phyloP scores from a whole-genome alignment of 1,284 basidiomycete species.

The Rhodotorula glutinis region DNA sequence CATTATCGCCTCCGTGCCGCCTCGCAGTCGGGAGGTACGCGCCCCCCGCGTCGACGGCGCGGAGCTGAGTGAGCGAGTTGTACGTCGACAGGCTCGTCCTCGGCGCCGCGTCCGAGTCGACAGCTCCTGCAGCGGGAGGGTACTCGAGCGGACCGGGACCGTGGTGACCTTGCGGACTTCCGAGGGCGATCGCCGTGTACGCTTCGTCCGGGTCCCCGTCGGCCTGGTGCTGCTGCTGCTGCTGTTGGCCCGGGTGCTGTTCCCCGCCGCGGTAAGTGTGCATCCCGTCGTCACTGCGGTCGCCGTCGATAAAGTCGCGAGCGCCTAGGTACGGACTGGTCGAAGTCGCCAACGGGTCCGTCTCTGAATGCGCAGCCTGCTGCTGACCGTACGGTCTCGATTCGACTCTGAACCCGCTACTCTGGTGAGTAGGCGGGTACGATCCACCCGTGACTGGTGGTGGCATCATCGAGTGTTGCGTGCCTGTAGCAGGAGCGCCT shows the following conservation, averaged over 20 bases:
- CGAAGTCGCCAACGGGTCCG: constrained; percentile 27
- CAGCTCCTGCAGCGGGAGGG: constrained; percentile 3
- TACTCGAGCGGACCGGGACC: constrained; percentile 24
- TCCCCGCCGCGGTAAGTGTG: background rate
- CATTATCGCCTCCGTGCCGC: constrained; percentile 7
- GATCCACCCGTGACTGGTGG: no score
- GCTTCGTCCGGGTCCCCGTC: constrained; percentile 14
- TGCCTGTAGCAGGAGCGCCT: no score
- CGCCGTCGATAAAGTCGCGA: constrained; percentile 14
- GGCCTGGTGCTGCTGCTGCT: no score
- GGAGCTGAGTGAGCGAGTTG: constrained; percentile 26
- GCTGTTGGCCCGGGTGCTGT: background rate
- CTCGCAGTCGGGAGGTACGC: constrained; percentile 10
- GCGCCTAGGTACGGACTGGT: constrained; percentile 17
- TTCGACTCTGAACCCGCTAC: background rate
- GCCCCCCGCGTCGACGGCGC: constrained; percentile 5
- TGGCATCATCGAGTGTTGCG: no score
- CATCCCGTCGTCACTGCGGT: background rate
- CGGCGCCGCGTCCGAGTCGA: constrained; percentile 2
- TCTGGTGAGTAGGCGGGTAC: background rate
- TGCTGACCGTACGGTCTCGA: background rate
- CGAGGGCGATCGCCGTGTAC: constrained; percentile 24
- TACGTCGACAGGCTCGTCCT: constrained; percentile 24
- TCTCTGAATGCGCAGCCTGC: constrained; percentile 12
- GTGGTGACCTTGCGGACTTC: background rate